Percentiles rank a stretch among this genome's conserved stretches.
Evolutionary conservation across 139 green algal species (phyloP).

Genomic region (Chlorella sorokiniana): DNA sequence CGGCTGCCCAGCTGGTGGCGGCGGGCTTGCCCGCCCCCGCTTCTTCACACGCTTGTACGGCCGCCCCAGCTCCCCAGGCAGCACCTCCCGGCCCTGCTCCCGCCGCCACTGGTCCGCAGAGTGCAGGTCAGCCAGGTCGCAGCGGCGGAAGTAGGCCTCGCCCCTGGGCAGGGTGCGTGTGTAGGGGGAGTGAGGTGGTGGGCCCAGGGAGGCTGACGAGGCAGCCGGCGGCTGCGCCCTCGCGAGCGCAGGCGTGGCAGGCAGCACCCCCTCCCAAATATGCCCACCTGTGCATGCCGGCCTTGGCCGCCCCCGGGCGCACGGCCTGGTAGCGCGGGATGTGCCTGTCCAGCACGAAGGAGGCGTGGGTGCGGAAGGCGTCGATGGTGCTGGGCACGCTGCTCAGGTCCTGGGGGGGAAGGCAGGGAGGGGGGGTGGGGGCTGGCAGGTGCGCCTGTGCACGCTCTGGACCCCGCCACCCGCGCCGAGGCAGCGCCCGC

Average conservation of each 20-base stretch:
- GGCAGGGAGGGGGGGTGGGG: background rate
- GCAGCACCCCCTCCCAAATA: background rate
- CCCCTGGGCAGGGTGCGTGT: constrained; percentile 32
- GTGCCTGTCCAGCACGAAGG: constrained; percentile 83
- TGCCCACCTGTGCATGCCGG: constrained; percentile 63
- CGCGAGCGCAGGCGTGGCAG: too few relatives aligned
- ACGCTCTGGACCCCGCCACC: background rate
- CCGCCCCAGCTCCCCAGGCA: constrained; percentile 61
- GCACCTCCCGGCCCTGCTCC: constrained; percentile 62
- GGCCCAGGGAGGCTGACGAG: background rate
- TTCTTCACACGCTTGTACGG: constrained; percentile 57
- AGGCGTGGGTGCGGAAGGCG: constrained; percentile 76
- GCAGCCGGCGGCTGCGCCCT: background rate
- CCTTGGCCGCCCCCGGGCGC: constrained; percentile 37
- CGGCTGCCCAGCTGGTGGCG: background rate
- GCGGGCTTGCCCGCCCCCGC: background rate
- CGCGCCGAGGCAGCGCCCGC: background rate
- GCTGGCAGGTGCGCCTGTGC: background rate
- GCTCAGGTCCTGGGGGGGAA: constrained; percentile 1
- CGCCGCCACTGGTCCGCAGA: constrained; percentile 67
- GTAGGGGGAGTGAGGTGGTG: background rate
- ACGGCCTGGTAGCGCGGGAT: constrained; percentile 78
- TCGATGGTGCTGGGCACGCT: constrained; percentile 75
- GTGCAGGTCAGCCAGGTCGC: constrained; percentile 72
- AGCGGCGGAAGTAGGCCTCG: constrained; percentile 73